phyloP scores from a whole-genome alignment of 352 stramenopile species.

The Pythium guiyangense region DNA sequence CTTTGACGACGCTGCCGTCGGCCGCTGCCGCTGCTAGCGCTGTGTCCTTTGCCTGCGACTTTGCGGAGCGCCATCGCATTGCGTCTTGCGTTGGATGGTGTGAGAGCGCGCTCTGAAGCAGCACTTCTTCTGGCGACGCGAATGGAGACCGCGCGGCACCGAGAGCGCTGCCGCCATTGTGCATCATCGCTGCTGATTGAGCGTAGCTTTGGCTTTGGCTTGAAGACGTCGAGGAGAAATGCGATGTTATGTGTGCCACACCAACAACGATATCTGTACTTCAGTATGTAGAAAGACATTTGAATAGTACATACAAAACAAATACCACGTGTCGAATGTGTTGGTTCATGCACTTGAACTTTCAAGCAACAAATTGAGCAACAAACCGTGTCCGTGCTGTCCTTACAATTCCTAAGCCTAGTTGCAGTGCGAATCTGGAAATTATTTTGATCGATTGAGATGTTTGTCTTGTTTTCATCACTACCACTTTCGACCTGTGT shows the following conservation, averaged over 20 bases:
- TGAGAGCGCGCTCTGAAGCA: constrained; percentile 2
- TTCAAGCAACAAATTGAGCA: too few species aligned
- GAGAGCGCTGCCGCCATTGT: background rate
- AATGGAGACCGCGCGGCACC: constrained; percentile 4
- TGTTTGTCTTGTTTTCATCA: background rate
- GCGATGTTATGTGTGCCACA: too few species aligned
- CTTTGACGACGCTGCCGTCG: constrained; percentile 17
- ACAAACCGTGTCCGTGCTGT: too few species aligned
- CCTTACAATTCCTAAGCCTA: too few species aligned
- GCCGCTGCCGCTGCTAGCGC: background rate
- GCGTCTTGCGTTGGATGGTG: background rate
- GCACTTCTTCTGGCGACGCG: constrained; percentile 5
- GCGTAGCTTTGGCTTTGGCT: too few species aligned
- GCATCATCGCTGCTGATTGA: background rate
- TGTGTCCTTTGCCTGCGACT: constrained; percentile 3
- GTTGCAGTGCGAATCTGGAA: background rate
- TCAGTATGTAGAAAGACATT: too few species aligned
- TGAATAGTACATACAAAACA: too few species aligned
- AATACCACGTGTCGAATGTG: too few species aligned
- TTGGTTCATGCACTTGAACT: too few species aligned
- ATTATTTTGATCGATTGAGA: background rate
- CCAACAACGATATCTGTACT: too few species aligned
- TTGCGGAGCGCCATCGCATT: constrained; percentile 15
- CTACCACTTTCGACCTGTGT: too few species aligned
- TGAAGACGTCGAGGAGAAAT: too few species aligned